A percentile compares a stretch with the other conserved stretches of the same genome.
Evolutionary conservation across 306 rosid genomes (phyloP).

Genomic region (Chamaecrista fasciculata): DNA sequence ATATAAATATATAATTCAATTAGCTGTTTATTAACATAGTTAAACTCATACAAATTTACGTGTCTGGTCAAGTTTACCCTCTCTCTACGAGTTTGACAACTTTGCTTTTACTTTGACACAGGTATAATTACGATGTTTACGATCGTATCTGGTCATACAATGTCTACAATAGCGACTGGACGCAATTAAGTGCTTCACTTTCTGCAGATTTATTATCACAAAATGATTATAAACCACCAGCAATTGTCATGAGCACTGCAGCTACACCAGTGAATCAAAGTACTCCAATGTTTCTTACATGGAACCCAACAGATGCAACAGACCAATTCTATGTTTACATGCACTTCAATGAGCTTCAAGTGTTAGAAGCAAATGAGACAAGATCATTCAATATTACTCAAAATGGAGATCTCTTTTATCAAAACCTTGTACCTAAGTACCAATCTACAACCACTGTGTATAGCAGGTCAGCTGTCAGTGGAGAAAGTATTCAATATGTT

Average conservation of each 20-base stretch:
- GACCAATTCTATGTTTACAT: constrained; percentile 27
- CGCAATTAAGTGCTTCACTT: background rate
- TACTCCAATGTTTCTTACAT: background rate
- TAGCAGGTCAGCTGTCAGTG: background rate
- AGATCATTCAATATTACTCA: constrained; percentile 30
- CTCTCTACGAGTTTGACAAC: no score
- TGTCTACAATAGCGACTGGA: background rate
- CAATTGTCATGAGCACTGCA: constrained; percentile 31
- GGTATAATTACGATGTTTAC: constrained; percentile 33
- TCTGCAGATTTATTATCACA: background rate
- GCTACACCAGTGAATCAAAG: constrained; percentile 17
- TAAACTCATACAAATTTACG: no score
- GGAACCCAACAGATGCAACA: background rate
- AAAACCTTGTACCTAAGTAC: background rate
- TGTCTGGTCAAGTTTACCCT: no score
- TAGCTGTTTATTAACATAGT: no score
- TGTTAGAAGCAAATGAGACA: constrained; percentile 17
- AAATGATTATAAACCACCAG: constrained; percentile 4
- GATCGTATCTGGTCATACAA: constrained; percentile 22
- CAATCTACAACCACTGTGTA: rapidly evolving
- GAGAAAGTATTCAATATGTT: background rate
- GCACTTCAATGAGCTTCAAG: constrained; percentile 37
- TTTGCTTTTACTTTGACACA: constrained; percentile 22
- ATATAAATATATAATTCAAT: no score
- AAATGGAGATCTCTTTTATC: background rate